These are phyloP conservation scores for Cubamyces lactineus DNA, from an alignment of 768 basidiomycete species.

Conservation along the genomic window DNA sequence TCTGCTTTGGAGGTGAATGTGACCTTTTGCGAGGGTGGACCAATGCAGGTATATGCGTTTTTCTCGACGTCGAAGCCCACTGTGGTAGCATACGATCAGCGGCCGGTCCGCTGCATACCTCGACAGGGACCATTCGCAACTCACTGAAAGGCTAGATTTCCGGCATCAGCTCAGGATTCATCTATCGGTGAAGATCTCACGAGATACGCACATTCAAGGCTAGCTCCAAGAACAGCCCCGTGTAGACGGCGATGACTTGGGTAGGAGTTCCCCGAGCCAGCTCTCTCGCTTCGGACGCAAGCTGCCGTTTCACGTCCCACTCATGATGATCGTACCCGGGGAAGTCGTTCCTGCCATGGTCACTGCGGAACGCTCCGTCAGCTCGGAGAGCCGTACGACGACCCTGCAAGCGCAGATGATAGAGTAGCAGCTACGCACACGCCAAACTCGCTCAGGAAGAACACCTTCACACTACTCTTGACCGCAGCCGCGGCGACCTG, in stretches of 20 bases:
- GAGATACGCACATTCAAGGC: not conserved
- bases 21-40: conserved; percentile 15
- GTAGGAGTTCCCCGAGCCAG: conserved; percentile 9
- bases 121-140: not conserved
- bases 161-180: not conserved
- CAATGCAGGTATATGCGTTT: conserved; percentile 20
- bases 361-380: conserved; percentile 10
- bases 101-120: no score
- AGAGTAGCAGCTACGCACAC: conserved; percentile 8
- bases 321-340: conserved; percentile 18
- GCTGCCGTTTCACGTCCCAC: conserved; percentile 19
- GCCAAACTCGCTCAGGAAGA: conserved; percentile 27
- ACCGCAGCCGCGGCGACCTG: conserved; percentile 9
- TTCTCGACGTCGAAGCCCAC: conserved; percentile 29
- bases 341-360: conserved; percentile 26
- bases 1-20: conserved; percentile 24
- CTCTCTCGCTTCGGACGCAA: conserved; percentile 7
- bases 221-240: conserved; percentile 25
- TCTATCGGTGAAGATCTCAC: not conserved
- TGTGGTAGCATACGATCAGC: not conserved
- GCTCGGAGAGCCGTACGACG: not conserved
- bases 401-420: no score
- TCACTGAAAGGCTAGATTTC: conserved; percentile 1
- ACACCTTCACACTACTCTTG: conserved; percentile 25
- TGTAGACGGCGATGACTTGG: conserved; percentile 27